These are phyloP conservation scores for Lantana camara DNA, from an alignment of 257 asterid species.

Conservation along the genomic window DNA sequence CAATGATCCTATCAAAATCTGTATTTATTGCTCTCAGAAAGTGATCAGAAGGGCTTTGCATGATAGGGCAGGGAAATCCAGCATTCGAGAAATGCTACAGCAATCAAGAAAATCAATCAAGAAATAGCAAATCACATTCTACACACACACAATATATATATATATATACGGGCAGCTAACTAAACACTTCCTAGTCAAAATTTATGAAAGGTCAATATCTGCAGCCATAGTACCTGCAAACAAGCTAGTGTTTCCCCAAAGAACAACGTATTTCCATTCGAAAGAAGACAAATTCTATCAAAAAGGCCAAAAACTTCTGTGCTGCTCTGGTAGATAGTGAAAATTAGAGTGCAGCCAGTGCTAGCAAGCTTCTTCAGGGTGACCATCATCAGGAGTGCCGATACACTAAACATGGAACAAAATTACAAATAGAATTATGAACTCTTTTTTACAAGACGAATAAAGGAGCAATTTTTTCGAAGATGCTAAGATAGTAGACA, in stretches of 20 bases:
- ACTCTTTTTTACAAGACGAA: neutral
- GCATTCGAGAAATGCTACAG: slow-evolving; percentile 98
- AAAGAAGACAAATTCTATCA: slow-evolving; percentile 96
- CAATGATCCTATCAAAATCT: slow-evolving; percentile 94
- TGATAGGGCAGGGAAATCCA: slow-evolving; percentile 99
- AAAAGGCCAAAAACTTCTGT: slow-evolving; percentile 99
- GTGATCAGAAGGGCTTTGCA: slow-evolving; percentile 99
- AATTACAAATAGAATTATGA: no score
- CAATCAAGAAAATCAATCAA: slow-evolving; percentile 18
- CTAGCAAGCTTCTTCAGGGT: slow-evolving; percentile 97
- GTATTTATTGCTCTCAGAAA: slow-evolving; percentile 97
- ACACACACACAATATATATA: neutral
- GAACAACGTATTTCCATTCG: slow-evolving; percentile 96
- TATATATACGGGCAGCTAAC: slow-evolving; percentile 10
- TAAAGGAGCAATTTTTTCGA: neutral
- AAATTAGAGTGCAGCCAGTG: slow-evolving; percentile 93
- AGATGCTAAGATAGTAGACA: neutral
- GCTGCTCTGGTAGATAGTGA: slow-evolving; percentile 97
- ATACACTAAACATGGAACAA: slow-evolving; percentile 60
- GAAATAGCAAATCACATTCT: neutral
- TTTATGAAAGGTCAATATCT: neutral
- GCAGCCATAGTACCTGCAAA: slow-evolving; percentile 75
- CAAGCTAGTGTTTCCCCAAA: slow-evolving; percentile 99
- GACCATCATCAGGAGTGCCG: slow-evolving; percentile 98
- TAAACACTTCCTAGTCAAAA: neutral